phyloP scores from a whole-genome alignment of 352 stramenopile species.

The Phytopythium chamaehyphon region DNA sequence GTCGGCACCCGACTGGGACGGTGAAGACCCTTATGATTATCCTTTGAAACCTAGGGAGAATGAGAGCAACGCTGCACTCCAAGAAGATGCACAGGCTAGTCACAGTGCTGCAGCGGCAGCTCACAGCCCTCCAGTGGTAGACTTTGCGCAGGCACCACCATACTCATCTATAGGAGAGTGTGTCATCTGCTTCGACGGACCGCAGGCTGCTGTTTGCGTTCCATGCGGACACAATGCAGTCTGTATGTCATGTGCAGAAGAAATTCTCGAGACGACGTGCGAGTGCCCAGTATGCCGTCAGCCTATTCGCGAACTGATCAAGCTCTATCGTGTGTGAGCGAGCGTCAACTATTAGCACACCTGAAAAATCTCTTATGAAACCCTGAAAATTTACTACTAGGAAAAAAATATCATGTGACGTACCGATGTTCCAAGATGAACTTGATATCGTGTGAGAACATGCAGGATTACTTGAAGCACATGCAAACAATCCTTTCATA shows the following conservation, averaged over 20 bases:
- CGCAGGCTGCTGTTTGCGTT: slow-evolving; percentile 70
- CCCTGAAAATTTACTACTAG: background rate
- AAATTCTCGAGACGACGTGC: slow-evolving; percentile 50
- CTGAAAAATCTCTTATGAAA: background rate
- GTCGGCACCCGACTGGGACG: slow-evolving; percentile 45
- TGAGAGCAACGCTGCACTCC: background rate
- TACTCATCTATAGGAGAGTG: slow-evolving; percentile 64
- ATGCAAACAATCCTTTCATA: slow-evolving; percentile 6
- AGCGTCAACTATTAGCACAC: background rate
- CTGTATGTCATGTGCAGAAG: slow-evolving; percentile 73
- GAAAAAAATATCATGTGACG: slow-evolving; percentile 1
- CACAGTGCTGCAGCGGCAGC: background rate
- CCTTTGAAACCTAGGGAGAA: background rate
- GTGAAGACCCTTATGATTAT: slow-evolving; percentile 4
- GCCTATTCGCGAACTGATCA: slow-evolving; percentile 73
- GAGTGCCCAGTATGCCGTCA: slow-evolving; percentile 71
- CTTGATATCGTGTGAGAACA: too few relatives aligned
- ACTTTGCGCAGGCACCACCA: slow-evolving; percentile 26
- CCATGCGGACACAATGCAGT: slow-evolving; percentile 81
- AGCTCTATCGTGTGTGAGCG: slow-evolving; percentile 67
- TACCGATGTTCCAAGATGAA: background rate
- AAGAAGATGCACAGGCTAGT: too few relatives aligned
- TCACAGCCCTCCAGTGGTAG: slow-evolving; percentile 18
- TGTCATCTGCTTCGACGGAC: slow-evolving; percentile 75
- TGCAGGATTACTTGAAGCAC: too few relatives aligned